Percentiles rank a stretch among this genome's conserved stretches.
Conservation (phyloP, 2,329 filamentous ascomycete genomes). For the Fusarium sp. region DNA sequence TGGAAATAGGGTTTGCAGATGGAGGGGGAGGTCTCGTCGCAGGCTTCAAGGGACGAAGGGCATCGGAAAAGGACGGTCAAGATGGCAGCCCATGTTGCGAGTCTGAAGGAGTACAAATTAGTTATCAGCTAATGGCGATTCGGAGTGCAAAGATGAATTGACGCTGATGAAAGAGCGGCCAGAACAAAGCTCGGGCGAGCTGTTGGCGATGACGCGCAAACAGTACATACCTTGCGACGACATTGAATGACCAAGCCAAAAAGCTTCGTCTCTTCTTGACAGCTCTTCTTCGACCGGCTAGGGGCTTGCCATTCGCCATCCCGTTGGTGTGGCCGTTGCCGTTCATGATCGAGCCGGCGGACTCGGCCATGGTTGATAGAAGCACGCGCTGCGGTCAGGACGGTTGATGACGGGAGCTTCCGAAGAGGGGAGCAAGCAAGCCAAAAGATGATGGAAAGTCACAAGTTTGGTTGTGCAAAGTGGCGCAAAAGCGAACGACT, state of each 20-base stretch:
- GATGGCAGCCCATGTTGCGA: slow-evolving; percentile 88
- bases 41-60: slow-evolving; percentile 74
- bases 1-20: slow-evolving; percentile 88
- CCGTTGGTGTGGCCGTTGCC: slow-evolving; percentile 56
- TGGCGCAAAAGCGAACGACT: slow-evolving; percentile 9
- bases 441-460: slow-evolving; percentile 15
- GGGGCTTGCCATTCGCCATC: slow-evolving; percentile 46
- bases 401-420: slow-evolving; percentile 17
- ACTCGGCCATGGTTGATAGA: slow-evolving; percentile 51
- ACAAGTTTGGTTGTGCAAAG: slow-evolving; percentile 11
- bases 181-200: neutral
- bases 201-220: slow-evolving; percentile 10
- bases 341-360: slow-evolving; percentile 48
- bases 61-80: slow-evolving; percentile 86
- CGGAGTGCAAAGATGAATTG: neutral
- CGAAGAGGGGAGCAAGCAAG: slow-evolving; percentile 22
- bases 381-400: slow-evolving; percentile 30
- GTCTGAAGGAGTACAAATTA: slow-evolving; percentile 58
- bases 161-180: slow-evolving; percentile 16
- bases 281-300: slow-evolving; percentile 35
- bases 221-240: slow-evolving; percentile 64
- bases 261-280: slow-evolving; percentile 45
- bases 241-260: slow-evolving; percentile 57
- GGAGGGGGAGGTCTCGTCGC: slow-evolving; percentile 76
- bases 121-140: neutral